phyloP scores from a whole-genome alignment of 1,284 basidiomycete species.

The Rhodotorula sp. region DNA sequence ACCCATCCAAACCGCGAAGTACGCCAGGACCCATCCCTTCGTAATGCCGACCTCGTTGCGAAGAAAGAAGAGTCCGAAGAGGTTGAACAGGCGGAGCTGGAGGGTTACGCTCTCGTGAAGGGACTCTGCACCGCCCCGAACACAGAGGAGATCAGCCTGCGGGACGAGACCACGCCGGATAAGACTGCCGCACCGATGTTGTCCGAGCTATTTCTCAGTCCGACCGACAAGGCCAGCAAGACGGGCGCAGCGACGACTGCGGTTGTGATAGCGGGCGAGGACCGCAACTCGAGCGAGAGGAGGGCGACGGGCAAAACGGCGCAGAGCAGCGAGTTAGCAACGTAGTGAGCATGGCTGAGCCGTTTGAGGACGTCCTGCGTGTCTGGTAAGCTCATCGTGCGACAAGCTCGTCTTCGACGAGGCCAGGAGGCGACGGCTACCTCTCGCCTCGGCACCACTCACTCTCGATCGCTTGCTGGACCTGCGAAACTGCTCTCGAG shows the following conservation, averaged over 20 bases:
- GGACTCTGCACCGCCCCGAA: slow-evolving; percentile 3
- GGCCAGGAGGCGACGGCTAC: background rate
- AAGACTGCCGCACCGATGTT: slow-evolving; percentile 1
- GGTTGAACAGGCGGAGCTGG: slow-evolving; percentile 29
- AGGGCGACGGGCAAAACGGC: slow-evolving; percentile 22
- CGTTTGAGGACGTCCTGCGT: background rate
- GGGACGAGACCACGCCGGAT: accelerated
- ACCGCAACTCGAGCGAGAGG: background rate
- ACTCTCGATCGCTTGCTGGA: background rate
- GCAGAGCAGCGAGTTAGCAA: slow-evolving; percentile 25
- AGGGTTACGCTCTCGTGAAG: slow-evolving; percentile 18
- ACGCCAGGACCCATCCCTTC: background rate
- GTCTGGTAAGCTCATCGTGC: background rate
- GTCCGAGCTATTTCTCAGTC: background rate
- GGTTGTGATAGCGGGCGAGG: background rate
- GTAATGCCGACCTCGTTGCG: slow-evolving; percentile 7
- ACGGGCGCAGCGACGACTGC: slow-evolving; percentile 3
- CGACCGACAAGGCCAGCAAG: slow-evolving; percentile 8
- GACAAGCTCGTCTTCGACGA: background rate
- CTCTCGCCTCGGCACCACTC: background rate
- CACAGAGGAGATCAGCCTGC: background rate
- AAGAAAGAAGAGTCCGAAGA: slow-evolving; percentile 20
- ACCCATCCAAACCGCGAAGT: slow-evolving; percentile 27
- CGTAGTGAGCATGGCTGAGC: slow-evolving; percentile 29
- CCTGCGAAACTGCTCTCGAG: background rate